Evolutionary conservation across 2,329 filamentous ascomycete species (phyloP).

Genomic region (Didymella lethalis): DNA sequence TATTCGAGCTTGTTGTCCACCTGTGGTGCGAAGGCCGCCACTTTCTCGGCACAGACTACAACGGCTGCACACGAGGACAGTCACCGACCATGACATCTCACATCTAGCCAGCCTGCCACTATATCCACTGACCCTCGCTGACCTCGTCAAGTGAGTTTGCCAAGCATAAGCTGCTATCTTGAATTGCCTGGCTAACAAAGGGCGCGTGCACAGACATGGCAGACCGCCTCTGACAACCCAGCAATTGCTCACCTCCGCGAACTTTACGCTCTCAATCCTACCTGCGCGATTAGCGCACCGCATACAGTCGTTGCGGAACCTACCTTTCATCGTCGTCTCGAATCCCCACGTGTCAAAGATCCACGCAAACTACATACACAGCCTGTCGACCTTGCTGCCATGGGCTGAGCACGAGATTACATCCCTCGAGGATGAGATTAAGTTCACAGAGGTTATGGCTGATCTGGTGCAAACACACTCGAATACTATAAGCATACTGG

Average conservation of each 20-base stretch:
- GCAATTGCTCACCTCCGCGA: slow-evolving; percentile 86
- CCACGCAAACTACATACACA: slow-evolving; percentile 95
- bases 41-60: slow-evolving; percentile 29
- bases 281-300: slow-evolving; percentile 92
- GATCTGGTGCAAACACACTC: slow-evolving; percentile 95
- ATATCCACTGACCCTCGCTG: slow-evolving; percentile 82
- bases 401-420: slow-evolving; percentile 77
- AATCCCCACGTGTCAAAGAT: slow-evolving; percentile 95
- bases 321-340: slow-evolving; percentile 98
- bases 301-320: slow-evolving; percentile 89
- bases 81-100: slow-evolving; percentile 77
- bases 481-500: slow-evolving; percentile 92
- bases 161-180: neutral
- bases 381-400: slow-evolving; percentile 85
- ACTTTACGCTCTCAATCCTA: slow-evolving; percentile 92
- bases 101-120: slow-evolving; percentile 79
- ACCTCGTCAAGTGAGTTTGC: slow-evolving; percentile 78
- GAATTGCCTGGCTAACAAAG: slow-evolving; percentile 17
- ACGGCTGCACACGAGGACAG: slow-evolving; percentile 52
- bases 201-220: slow-evolving; percentile 65
- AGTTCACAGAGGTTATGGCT: slow-evolving; percentile 90
- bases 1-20: slow-evolving; percentile 46
- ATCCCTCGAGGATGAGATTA: slow-evolving; percentile 83
- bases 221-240: slow-evolving; percentile 82
- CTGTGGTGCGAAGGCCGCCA: slow-evolving; percentile 26